A percentile compares a stretch with the other conserved stretches of the same genome.
Evolutionary conservation across 352 stramenopile genomes (phyloP).

Genomic region (Pythium dissotocum): DNA sequence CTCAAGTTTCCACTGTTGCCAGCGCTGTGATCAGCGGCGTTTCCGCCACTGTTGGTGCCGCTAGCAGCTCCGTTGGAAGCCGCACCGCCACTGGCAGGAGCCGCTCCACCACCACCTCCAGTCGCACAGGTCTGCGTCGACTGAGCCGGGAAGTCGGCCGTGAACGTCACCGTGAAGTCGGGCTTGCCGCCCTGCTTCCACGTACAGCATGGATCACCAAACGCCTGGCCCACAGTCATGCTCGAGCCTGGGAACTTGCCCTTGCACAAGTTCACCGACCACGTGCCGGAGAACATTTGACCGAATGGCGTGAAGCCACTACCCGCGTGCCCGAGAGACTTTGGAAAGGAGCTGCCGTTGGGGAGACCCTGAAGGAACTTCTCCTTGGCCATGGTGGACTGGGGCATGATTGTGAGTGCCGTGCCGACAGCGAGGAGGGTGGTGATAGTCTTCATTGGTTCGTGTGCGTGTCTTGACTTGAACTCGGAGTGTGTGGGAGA

Average conservation of each 20-base stretch:
- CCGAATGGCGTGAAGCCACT: conserved; percentile 19
- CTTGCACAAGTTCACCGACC: conserved; percentile 20
- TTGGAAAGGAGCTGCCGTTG: conserved; percentile 21
- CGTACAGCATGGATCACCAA: conserved; percentile 27
- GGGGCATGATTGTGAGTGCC: conserved; percentile 7
- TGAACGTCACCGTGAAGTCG: conserved; percentile 19
- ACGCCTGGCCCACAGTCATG: conserved; percentile 24
- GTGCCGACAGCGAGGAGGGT: neutral
- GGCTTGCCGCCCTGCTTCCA: conserved; percentile 20
- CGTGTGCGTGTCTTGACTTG: neutral
- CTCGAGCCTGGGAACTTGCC: conserved; percentile 22
- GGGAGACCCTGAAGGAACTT: conserved; percentile 20
- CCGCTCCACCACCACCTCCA: neutral
- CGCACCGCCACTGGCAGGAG: neutral
- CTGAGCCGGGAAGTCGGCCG: conserved; percentile 21
- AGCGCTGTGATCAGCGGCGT: too few relatives aligned
- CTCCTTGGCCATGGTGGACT: conserved; percentile 10
- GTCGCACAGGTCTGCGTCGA: conserved; percentile 19
- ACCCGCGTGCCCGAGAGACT: conserved; percentile 19
- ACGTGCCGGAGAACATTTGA: conserved; percentile 19
- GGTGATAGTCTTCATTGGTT: neutral
- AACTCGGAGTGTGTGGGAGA: neutral
- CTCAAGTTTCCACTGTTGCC: neutral
- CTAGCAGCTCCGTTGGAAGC: neutral
- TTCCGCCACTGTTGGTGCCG: too few relatives aligned